Evolutionary conservation across 805 yeast genomes (phyloP).

Genomic region (Spencermartinsiella europaea): DNA sequence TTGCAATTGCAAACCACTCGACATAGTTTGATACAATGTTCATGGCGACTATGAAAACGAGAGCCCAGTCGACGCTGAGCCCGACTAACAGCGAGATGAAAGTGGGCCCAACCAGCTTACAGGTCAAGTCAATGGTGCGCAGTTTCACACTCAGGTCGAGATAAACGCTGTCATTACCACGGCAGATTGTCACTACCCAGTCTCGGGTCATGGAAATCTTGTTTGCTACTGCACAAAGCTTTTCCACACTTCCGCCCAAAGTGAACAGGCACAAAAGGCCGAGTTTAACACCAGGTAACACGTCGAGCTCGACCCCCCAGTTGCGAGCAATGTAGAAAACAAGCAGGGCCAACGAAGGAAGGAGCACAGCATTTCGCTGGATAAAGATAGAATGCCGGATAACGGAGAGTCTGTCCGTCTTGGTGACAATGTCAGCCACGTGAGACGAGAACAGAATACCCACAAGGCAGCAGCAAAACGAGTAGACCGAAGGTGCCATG

Average conservation of each 20-base stretch:
- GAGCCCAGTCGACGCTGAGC: constrained; percentile 22
- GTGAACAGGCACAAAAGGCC: constrained; percentile 21
- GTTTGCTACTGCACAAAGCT: constrained; percentile 33
- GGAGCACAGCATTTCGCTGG: constrained; percentile 30
- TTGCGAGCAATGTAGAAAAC: constrained; percentile 13
- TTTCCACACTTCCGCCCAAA: constrained; percentile 34
- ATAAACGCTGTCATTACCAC: constrained; percentile 24
- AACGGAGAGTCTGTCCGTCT: constrained; percentile 28
- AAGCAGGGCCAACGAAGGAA: constrained; percentile 25
- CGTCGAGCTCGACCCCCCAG: constrained; percentile 1
- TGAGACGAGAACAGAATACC: constrained; percentile 28
- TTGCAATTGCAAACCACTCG: constrained; percentile 34
- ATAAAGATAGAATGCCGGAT: constrained; percentile 33
- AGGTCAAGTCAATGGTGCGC: constrained; percentile 37
- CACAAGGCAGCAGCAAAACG: constrained; percentile 29
- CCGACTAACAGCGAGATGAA: constrained; percentile 33
- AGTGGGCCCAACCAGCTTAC: constrained; percentile 37
- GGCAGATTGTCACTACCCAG: constrained; percentile 37
- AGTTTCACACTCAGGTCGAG: constrained; percentile 32
- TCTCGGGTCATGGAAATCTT: constrained; percentile 38
- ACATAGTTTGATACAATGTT: constrained; percentile 30
- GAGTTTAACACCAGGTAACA: background rate
- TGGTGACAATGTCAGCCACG: constrained; percentile 31
- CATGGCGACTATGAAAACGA: constrained; percentile 27
- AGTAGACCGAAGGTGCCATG: constrained; percentile 35